A percentile compares a stretch with the other conserved stretches of the same genome.
These are phyloP conservation scores for Acarospora socialis DNA, from an alignment of 2,329 filamentous ascomycete species.

Conservation along the genomic window DNA sequence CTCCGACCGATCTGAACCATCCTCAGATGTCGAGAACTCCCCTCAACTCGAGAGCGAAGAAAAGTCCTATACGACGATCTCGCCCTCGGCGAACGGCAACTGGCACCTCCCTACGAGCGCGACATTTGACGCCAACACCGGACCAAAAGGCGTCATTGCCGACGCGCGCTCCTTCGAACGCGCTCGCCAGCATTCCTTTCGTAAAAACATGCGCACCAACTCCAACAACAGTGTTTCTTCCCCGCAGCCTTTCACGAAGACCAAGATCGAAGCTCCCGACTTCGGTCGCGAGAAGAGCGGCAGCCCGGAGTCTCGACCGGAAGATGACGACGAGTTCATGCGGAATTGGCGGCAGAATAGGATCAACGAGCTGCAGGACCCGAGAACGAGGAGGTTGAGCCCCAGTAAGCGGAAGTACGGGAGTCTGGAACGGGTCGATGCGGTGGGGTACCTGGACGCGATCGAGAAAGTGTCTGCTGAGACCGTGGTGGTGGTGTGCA, in stretches of 20 bases:
- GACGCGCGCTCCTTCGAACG: constrained; percentile 36
- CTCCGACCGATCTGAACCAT: constrained; percentile 6
- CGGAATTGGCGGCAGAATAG: constrained; percentile 71
- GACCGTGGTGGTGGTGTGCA: constrained; percentile 80
- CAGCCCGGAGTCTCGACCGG: constrained; percentile 24
- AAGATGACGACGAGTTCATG: constrained; percentile 70
- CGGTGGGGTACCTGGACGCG: constrained; percentile 83
- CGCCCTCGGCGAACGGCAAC: constrained; percentile 21
- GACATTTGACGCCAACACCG: constrained; percentile 34
- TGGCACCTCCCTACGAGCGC: constrained; percentile 31
- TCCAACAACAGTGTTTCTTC: constrained; percentile 23
- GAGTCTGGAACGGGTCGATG: constrained; percentile 69
- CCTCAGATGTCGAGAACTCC: constrained; percentile 27
- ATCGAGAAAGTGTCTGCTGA: constrained; percentile 77
- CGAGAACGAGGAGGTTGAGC: constrained; percentile 54
- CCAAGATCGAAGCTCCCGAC: constrained; percentile 14
- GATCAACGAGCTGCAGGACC: constrained; percentile 54
- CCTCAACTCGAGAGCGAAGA: constrained; percentile 30
- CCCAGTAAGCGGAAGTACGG: constrained; percentile 69
- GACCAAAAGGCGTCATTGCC: constrained; percentile 37
- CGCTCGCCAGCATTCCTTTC: constrained; percentile 33
- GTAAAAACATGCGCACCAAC: constrained; percentile 26
- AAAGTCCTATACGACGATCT: constrained; percentile 15
- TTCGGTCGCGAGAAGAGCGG: constrained; percentile 14
- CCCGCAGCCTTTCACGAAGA: constrained; percentile 14